Base-by-base conservation (phyloP, 257 asterid genomes). In the Solanum neorickii region DNA sequence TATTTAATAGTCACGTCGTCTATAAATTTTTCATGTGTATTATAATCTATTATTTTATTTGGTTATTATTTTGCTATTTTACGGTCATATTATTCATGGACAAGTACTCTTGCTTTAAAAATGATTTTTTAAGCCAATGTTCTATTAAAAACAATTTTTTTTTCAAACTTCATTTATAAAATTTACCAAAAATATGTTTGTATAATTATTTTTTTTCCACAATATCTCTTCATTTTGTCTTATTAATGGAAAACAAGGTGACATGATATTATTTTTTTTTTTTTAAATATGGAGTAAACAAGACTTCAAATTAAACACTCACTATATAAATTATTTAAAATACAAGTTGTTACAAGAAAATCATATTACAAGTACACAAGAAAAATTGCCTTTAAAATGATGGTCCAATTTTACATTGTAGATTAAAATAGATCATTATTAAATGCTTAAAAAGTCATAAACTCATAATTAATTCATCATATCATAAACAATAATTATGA, bases 91-190 rank as follows among this genome's bases (percentile, higher is more conserved):
- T 62, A 9, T 10, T 23, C 4, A 4, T 59, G 12, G 0, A 59
- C 66, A 21, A 8, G 4, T 11, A 44, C 15, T 35, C 0, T 44
- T 44, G 5, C 47, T 44, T 44, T 4, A 1, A 44, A 21, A 60
- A 60, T 60, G 10, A 21, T 3, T 3, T 60, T 60, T 60, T 21
- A 3, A 60, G 13, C 3, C 3, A 9, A 23, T 0, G 6, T 3
- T 21, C 1, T 11, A 52, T 16, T 3, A 6, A 52, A 16, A 18
- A 16, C 1, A 18, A 6, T 7, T 0, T 52, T 7, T 0, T 56
- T 0, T 56, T 56, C 2, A 2, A 23, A 10, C 7, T 62, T 0
- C 70, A 62, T 2, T 0, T 62, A 62, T 23, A n/a, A 10, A 62
- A 62, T 21, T 62, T 11, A 35, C 6, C 7, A 35, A 35, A 35